Conservation (phyloP, 1,139 yeast species). For the Candida sp. region DNA sequence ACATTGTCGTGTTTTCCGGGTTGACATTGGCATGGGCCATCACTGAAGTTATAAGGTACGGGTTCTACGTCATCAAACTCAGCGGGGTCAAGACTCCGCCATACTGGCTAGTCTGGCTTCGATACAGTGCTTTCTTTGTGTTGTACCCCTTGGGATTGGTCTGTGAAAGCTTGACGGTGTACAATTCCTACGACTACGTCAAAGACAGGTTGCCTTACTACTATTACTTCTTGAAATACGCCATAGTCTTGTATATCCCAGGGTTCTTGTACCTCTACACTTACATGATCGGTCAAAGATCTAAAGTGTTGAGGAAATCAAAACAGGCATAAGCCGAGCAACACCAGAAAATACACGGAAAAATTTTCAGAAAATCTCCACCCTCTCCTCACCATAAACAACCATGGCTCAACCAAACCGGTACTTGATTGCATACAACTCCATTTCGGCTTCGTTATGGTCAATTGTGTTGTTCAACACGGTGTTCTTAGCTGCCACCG, state of each 20-base stretch:
- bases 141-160: conserved; percentile 40
- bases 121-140: conserved; percentile 36
- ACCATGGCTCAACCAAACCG: conserved; percentile 31
- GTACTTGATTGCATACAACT: conserved; percentile 49
- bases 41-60: conserved; percentile 37
- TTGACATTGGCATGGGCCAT: conserved; percentile 38
- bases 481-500: conserved; percentile 32
- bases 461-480: conserved; percentile 47
- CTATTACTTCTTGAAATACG: conserved; percentile 30
- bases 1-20: conserved; percentile 25
- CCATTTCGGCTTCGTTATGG: conserved; percentile 51
- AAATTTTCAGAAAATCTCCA: background rate
- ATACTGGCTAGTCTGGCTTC: conserved; percentile 27
- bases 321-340: background rate
- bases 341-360: background rate
- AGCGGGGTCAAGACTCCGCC: conserved; percentile 18
- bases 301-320: conserved; percentile 19
- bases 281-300: conserved; percentile 39
- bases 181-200: conserved; percentile 24
- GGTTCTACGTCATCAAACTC: conserved; percentile 22
- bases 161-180: conserved; percentile 35
- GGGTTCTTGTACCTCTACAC: conserved; percentile 34
- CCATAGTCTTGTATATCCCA: conserved; percentile 33
- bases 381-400: background rate
- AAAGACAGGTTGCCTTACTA: conserved; percentile 15